A percentile compares a stretch with the other conserved stretches of the same genome.
These are phyloP conservation scores for Cryptococcus sp. DNA, from an alignment of 1,284 basidiomycete species.

Conservation along the genomic window DNA sequence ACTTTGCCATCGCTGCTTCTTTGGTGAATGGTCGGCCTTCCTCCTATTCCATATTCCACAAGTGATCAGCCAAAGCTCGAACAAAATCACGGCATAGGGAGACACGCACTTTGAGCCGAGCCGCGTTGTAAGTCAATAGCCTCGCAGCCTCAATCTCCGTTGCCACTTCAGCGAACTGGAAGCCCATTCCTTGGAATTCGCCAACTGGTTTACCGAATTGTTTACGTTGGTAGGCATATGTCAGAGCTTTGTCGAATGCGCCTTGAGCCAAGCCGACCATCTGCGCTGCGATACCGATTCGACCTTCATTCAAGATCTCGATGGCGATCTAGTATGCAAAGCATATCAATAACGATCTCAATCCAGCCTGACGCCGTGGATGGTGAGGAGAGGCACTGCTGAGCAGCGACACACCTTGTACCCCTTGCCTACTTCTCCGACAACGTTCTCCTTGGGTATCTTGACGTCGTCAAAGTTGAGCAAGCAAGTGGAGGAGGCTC, in stretches of 20 bases:
- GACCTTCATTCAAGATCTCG: conserved; percentile 95
- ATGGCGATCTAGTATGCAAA: conserved; percentile 72
- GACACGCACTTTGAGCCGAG: conserved; percentile 62
- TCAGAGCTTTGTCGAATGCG: conserved; percentile 88
- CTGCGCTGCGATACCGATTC: conserved; percentile 96
- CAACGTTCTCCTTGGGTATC: conserved; percentile 88
- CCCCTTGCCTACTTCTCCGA: conserved; percentile 81
- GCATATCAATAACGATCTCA: neutral
- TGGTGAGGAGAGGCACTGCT: too few species aligned
- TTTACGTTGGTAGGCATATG: conserved; percentile 88
- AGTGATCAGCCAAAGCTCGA: neutral
- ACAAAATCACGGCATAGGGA: neutral
- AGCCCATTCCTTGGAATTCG: conserved; percentile 81
- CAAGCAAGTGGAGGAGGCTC: conserved; percentile 94
- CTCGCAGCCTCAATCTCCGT: conserved; percentile 91
- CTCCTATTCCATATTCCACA: conserved; percentile 59
- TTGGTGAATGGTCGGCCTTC: conserved; percentile 84
- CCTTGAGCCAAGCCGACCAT: conserved; percentile 97
- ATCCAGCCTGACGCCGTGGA: neutral
- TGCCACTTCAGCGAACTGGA: conserved; percentile 88
- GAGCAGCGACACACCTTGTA: conserved; percentile 69
- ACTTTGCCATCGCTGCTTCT: conserved; percentile 95
- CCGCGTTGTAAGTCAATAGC: conserved; percentile 94
- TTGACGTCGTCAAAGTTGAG: conserved; percentile 95
- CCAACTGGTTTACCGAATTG: conserved; percentile 94